Conservation (phyloP, 2,329 filamentous ascomycete genomes). For the Cercospora sesami region DNA sequence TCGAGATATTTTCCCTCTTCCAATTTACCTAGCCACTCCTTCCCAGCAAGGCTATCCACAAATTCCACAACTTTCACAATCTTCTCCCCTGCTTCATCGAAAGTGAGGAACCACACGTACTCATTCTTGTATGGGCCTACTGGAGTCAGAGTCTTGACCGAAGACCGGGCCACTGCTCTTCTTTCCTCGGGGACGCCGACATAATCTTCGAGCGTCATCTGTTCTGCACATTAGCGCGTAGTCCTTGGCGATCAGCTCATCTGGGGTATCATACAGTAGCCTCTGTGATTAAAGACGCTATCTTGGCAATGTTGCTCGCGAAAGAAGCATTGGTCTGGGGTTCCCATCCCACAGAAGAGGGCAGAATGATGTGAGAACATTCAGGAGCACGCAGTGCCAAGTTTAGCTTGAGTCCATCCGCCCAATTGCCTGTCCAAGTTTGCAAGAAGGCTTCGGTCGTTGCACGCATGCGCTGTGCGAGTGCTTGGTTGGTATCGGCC, state of each 20-base stretch:
- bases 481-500: neutral
- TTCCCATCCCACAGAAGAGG: neutral
- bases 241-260: neutral
- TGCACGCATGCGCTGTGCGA: conserved; percentile 22
- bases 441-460: conserved; percentile 27
- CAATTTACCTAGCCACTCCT: neutral
- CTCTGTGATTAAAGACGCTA: conserved; percentile 20
- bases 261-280: conserved; percentile 8
- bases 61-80: conserved; percentile 28
- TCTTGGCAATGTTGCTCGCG: conserved; percentile 20
- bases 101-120: conserved; percentile 30
- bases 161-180: conserved; percentile 20
- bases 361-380: conserved; percentile 25
- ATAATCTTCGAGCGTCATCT: conserved; percentile 32
- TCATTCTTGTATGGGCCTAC: conserved; percentile 28
- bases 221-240: neutral
- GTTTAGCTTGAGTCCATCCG: conserved; percentile 12
- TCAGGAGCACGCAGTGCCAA: conserved; percentile 19
- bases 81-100: conserved; percentile 22
- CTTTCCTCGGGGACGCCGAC: conserved; percentile 17
- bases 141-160: conserved; percentile 20
- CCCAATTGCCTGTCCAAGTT: conserved; percentile 27
- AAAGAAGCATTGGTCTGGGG: conserved; percentile 21
- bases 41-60: conserved; percentile 15
- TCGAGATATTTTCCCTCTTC: neutral